Conservation (phyloP, 805 yeast species). For the Pichia nakasei region DNA sequence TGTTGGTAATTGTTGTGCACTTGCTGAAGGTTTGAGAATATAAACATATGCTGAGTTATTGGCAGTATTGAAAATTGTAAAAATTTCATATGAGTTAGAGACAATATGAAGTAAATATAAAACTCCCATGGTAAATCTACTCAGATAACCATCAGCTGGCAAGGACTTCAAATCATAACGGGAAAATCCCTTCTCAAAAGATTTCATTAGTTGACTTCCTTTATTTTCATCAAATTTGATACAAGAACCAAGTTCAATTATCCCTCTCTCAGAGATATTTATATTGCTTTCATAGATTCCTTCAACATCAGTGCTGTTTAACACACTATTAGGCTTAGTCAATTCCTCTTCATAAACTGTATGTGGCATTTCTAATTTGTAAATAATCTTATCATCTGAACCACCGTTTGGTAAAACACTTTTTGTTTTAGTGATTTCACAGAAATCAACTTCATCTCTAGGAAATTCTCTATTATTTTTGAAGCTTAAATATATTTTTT, state of each 20-base stretch:
- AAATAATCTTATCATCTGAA: constrained; percentile 39
- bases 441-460: constrained; percentile 32
- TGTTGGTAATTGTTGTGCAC: constrained; percentile 56
- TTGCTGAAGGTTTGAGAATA: constrained; percentile 58
- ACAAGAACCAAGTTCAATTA: constrained; percentile 68
- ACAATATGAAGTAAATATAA: constrained; percentile 61
- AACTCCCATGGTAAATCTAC: constrained; percentile 45
- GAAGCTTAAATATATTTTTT: constrained; percentile 61
- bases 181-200: constrained; percentile 79
- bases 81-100: constrained; percentile 70
- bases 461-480: constrained; percentile 32
- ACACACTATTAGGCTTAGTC: constrained; percentile 48
- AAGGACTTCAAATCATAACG: constrained; percentile 41
- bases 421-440: constrained; percentile 48
- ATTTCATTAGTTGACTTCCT: constrained; percentile 80
- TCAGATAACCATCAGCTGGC: constrained; percentile 45
- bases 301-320: constrained; percentile 50
- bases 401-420: constrained; percentile 67
- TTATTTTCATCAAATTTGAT: constrained; percentile 60
- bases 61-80: constrained; percentile 59
- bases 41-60: constrained; percentile 40
- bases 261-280: constrained; percentile 58
- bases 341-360: constrained; percentile 45
- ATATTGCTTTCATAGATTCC: constrained; percentile 76
- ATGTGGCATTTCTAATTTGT: constrained; percentile 64